Evolutionary conservation across 768 basidiomycete species (phyloP), one percentile per base, ranked within the genome.

Genomic region (Boletus coccyginus): DNA sequence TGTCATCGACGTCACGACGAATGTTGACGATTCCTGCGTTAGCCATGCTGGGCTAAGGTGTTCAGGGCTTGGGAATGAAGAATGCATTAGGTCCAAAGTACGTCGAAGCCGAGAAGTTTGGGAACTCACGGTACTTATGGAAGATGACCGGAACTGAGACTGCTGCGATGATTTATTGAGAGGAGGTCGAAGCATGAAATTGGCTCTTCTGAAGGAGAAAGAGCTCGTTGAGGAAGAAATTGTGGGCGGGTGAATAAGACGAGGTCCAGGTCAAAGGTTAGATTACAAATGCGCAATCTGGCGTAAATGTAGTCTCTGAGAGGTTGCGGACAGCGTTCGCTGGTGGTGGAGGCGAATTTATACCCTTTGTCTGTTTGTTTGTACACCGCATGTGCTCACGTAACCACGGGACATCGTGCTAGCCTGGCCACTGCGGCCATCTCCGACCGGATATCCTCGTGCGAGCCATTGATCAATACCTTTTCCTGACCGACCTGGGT

Each of bases 1-100:
- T 92, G 81, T 96, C 92, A 77, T 94, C 91, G 78, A 95, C 92
- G 77, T 95, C 93, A 66, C 93, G 90, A 75, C 93, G 90, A 70
- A 95, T 90, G 79, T 95, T 95, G 54, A 95, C 93, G 70, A 87
- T 79, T 74, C 84, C 86, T 73, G 85, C 73, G 62, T 63, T 80
- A 77, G 92, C 90, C 92, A 94, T 95, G 71, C 69, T 93, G 88
- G 84, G 81, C 77, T 74, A 60, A 63, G 32, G 53, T 56, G 63
- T 80, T 88, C 76, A 90, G 66, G 82, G 86, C 88, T 90, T 60
- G 6, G 14, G 35, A 42, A 47, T 7, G 35, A 3, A 14, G 14
- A 9, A 43, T 49, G 43, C 1, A 19, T 65, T 8, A 58, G 21
- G 16, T 9, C 33, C 5, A 43, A 42, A 14, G 14, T 35, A 5